phyloP scores from a whole-genome alignment of 129 eudicot genomes.

The Erigeron canadensis region DNA sequence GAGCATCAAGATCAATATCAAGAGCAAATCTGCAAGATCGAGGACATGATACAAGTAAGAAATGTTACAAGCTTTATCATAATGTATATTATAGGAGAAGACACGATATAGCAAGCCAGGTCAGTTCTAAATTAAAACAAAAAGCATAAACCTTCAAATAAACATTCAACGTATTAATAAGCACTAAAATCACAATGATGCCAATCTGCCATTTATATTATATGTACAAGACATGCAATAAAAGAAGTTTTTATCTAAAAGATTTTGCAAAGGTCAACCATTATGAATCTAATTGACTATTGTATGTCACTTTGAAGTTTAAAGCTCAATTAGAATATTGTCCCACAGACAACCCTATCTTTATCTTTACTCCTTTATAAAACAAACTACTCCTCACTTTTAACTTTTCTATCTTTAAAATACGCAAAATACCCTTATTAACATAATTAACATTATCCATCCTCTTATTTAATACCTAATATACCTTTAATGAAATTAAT shows the following conservation, averaged over 20 bases:
- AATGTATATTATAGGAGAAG: constrained; percentile 1
- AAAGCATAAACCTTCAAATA: background rate
- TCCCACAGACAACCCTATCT: background rate
- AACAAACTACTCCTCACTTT: too few species aligned
- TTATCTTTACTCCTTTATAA: too few species aligned
- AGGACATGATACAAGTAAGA: constrained; percentile 11
- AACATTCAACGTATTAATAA: background rate
- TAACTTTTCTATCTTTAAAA: too few species aligned
- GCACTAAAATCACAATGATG: background rate
- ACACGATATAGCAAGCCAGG: constrained; percentile 13
- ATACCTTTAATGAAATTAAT: too few species aligned
- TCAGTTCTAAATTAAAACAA: constrained; percentile 4
- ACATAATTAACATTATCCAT: too few species aligned
- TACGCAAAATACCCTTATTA: too few species aligned
- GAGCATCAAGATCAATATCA: constrained; percentile 99
- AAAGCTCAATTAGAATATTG: background rate
- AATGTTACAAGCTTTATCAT: constrained; percentile 13
- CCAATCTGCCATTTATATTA: background rate
- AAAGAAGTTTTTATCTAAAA: constrained; percentile 8
- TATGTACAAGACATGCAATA: background rate
- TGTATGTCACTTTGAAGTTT: background rate
- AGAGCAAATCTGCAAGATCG: constrained; percentile 76
- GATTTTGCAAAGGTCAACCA: background rate
- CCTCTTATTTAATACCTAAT: too few species aligned
- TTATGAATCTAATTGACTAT: background rate